These are phyloP conservation scores for Zygoascus meyerae DNA, from an alignment of 1,139 yeast species.

Conservation along the genomic window DNA sequence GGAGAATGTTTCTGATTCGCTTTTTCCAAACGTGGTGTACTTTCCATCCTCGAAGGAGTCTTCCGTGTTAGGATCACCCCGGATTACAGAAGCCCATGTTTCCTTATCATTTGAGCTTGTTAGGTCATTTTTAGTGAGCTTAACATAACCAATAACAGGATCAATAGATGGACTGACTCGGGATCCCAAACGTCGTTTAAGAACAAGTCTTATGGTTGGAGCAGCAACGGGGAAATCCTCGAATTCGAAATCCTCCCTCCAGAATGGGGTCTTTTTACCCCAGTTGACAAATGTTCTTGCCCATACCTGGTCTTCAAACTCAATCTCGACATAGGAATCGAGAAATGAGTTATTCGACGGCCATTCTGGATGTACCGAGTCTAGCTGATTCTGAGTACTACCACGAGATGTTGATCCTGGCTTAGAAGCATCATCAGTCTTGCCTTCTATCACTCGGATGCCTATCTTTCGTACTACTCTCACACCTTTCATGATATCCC, in stretches of 20 bases:
- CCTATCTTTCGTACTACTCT: conserved; percentile 52
- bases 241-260: conserved; percentile 53
- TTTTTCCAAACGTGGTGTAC: not conserved
- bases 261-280: conserved; percentile 44
- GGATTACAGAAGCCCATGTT: conserved; percentile 19
- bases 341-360: conserved; percentile 16
- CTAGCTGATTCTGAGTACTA: not conserved
- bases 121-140: conserved; percentile 16
- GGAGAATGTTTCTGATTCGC: not conserved
- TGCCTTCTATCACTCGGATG: conserved; percentile 65
- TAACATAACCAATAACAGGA: conserved; percentile 29
- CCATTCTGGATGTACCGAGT: not conserved
- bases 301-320: conserved; percentile 52
- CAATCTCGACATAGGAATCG: conserved; percentile 45
- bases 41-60: not conserved
- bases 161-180: conserved; percentile 30
- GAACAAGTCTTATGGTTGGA: conserved; percentile 21
- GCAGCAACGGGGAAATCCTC: conserved; percentile 31
- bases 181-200: conserved; percentile 22
- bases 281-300: conserved; percentile 48
- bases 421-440: conserved; percentile 32
- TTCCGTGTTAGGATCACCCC: conserved; percentile 3
- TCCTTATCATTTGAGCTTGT: conserved; percentile 17
- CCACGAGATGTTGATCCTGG: not conserved
- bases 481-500: conserved; percentile 32